A percentile compares a stretch with the other conserved stretches of the same genome.
phyloP scores from a whole-genome alignment of 805 yeast genomes.

The Kodamaea fukazawae region DNA sequence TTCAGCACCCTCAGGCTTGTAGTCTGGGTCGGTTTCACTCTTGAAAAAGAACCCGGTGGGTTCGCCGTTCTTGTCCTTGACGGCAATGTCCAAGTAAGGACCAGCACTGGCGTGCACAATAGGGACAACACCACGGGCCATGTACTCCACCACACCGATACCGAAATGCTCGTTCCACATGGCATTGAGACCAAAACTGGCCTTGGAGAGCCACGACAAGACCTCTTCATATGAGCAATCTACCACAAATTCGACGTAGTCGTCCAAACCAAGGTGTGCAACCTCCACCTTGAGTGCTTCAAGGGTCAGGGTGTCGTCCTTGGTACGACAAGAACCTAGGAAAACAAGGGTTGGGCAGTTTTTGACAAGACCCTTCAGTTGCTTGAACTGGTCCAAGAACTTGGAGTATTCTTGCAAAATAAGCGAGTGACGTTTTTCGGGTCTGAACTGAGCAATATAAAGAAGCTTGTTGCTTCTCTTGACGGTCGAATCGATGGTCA shows the following conservation, averaged over 20 bases:
- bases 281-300: conserved; percentile 42
- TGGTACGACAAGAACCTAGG: conserved; percentile 80
- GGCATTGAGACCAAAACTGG: conserved; percentile 82
- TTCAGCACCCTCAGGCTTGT: conserved; percentile 14
- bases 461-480: conserved; percentile 42
- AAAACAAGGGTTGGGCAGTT: conserved; percentile 59
- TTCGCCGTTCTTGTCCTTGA: conserved; percentile 12
- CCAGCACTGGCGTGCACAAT: conserved; percentile 95
- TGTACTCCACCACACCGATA: conserved; percentile 91
- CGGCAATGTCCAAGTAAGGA: conserved; percentile 84
- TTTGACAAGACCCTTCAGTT: conserved; percentile 13
- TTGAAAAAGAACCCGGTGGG: conserved; percentile 81
- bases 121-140: conserved; percentile 83
- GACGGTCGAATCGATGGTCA: conserved; percentile 13
- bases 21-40: conserved; percentile 72
- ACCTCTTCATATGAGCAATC: conserved; percentile 74
- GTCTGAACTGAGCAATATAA: conserved; percentile 88
- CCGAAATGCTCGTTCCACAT: conserved; percentile 99
- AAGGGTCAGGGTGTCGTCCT: conserved; percentile 61
- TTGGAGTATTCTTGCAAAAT: conserved; percentile 61
- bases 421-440: conserved; percentile 86
- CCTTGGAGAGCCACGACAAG: conserved; percentile 47
- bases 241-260: conserved; percentile 53
- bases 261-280: conserved; percentile 26
- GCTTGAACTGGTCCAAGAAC: conserved; percentile 37